phyloP scores from a whole-genome alignment of 495 filamentous ascomycete genomes.

The Trichoderma gamsii region DNA sequence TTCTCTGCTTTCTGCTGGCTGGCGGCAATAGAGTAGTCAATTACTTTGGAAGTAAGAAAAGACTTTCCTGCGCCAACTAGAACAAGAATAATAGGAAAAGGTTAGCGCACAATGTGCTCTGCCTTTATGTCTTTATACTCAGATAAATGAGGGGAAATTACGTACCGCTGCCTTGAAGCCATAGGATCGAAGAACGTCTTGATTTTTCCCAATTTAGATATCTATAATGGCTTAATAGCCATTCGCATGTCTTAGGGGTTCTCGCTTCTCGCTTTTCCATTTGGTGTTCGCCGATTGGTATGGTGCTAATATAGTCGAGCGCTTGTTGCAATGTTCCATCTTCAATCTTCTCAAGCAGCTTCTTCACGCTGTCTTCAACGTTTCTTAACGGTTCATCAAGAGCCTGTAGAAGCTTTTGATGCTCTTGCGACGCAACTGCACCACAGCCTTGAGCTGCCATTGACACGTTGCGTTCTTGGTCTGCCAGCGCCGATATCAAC shows the following conservation, averaged over 20 bases:
- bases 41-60: neutral
- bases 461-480: neutral
- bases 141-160: neutral
- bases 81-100: neutral
- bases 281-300: neutral
- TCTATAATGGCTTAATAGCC: neutral
- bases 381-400: neutral
- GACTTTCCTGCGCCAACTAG: neutral
- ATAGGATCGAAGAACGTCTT: neutral
- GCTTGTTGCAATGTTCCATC: neutral
- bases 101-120: neutral
- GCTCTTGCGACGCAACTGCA: neutral
- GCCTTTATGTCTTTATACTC: neutral
- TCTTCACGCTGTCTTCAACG: neutral
- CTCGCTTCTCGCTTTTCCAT: neutral
- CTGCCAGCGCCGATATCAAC: neutral
- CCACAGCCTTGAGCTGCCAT: neutral
- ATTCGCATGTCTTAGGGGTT: neutral
- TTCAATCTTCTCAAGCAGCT: neutral
- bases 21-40: neutral
- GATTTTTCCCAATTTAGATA: neutral
- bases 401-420: neutral
- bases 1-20: neutral
- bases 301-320: neutral
- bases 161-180: constrained; percentile 2